Conservation (phyloP, 805 yeast species). For the Metschnikowia lunata region DNA sequence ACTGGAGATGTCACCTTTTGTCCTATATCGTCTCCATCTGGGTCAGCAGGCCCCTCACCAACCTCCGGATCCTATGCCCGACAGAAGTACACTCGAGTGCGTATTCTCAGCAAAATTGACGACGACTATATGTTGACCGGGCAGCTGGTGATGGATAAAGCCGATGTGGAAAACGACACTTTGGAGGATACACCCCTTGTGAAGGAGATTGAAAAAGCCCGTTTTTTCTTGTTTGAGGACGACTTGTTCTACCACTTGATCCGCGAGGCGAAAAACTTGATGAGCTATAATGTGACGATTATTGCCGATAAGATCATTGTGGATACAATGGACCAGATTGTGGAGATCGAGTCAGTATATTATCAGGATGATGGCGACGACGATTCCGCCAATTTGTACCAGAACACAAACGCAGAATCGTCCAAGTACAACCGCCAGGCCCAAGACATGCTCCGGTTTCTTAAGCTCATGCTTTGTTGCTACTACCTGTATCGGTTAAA, state of each 20-base stretch:
- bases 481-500: conserved; percentile 47
- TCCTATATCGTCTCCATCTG: conserved; percentile 20
- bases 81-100: conserved; percentile 53
- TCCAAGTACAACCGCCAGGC: conserved; percentile 42
- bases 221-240: conserved; percentile 79
- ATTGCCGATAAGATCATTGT: conserved; percentile 61
- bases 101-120: conserved; percentile 51
- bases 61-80: conserved; percentile 3
- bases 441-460: conserved; percentile 46
- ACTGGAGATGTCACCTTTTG: conserved; percentile 32
- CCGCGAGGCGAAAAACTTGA: conserved; percentile 67
- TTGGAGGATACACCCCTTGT: conserved; percentile 26
- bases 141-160: conserved; percentile 32
- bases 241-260: conserved; percentile 77
- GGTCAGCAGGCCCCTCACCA: conserved; percentile 20
- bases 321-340: conserved; percentile 58
- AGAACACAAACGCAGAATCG: conserved; percentile 28
- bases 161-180: conserved; percentile 3
- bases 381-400: conserved; percentile 26
- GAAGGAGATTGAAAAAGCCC: conserved; percentile 57
- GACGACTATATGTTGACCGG: conserved; percentile 55
- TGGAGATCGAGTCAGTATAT: conserved; percentile 67
- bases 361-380: conserved; percentile 39
- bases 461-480: conserved; percentile 60
- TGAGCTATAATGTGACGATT: conserved; percentile 64